Percentiles rank a stretch among this genome's conserved stretches.
Conservation (phyloP, 164 flowering plant species). For the Liquidambar formosana region DNA sequence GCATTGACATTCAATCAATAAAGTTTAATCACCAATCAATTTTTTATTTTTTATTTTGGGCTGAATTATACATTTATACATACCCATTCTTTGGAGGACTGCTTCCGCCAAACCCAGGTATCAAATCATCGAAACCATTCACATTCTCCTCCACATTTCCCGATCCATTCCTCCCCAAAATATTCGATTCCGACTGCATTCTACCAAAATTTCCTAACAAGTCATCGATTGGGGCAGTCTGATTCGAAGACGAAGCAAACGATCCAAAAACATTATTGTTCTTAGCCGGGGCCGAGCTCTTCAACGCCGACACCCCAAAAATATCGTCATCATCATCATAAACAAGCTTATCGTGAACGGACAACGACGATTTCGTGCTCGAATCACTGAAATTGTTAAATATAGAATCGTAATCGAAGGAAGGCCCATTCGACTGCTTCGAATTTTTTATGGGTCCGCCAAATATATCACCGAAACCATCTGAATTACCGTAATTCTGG, state of each 20-base stretch:
- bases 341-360: slow-evolving; percentile 58
- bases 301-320: slow-evolving; percentile 35
- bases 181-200: slow-evolving; percentile 8
- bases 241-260: slow-evolving; percentile 22
- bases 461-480: slow-evolving; percentile 24
- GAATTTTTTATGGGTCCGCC: slow-evolving; percentile 23
- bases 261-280: slow-evolving; percentile 33
- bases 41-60: too few relatives aligned
- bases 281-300: slow-evolving; percentile 7
- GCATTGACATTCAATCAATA: too few relatives aligned
- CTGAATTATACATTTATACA: too few relatives aligned
- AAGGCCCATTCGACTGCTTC: slow-evolving; percentile 3
- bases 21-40: background rate
- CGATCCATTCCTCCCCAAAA: slow-evolving; percentile 13
- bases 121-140: slow-evolving; percentile 36
- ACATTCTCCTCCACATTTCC: slow-evolving; percentile 9
- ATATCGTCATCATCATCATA: slow-evolving; percentile 58
- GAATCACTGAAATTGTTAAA: slow-evolving; percentile 25
- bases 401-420: slow-evolving; percentile 43
- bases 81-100: slow-evolving; percentile 28
- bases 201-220: slow-evolving; percentile 32
- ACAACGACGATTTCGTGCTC: slow-evolving; percentile 33
- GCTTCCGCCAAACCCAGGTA: slow-evolving; percentile 46
- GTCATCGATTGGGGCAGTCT: slow-evolving; percentile 28
- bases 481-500: slow-evolving; percentile 15